Base-by-base conservation (phyloP, 1,284 basidiomycete species). In the Cerioporus squamosus region DNA sequence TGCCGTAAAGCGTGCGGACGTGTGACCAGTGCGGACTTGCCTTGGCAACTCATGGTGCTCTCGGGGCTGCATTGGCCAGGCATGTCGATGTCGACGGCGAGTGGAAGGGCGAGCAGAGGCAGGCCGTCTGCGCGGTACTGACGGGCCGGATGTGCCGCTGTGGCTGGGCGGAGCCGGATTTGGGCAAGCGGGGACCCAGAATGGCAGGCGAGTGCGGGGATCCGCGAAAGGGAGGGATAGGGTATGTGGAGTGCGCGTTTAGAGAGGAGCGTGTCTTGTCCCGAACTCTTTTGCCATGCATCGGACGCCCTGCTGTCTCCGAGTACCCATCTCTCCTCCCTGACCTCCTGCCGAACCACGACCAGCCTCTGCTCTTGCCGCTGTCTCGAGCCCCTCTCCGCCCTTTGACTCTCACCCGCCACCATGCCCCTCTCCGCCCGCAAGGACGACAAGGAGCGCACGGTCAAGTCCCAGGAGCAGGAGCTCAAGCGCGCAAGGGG, bases 401-500 rank as follows among this genome's bases (percentile, higher is more conserved):
- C 12, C 33, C 33, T 12, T 10, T 36, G 33, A 36, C 38, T 29
- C 20, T 42, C 24, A n/a, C 23, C 44, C 31, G 29, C 31, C 51
- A 18, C 23, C n/a, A 65, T 66, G 62, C 63, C 65, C 31, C 63
- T 57, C 60, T 50, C 50, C 57, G 33, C 40, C 23, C 64, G 64
- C 53, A 53, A 53, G 36, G 70, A 68, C 29, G 78, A 78, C 22
- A 80, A 81, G 33, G 73, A 75, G 3, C 78, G 81, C 23, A 47
- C 67, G n/a, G 58, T 86, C 23, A 84, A 87, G 66, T 58, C 66
- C 17, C 69, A 79, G 59, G 77, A 79, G 71, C 79, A 80, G 68
- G 79, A 80, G 74, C 81, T 84, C 46, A 90, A 90, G 70, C 81
- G 87, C 51, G 85, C 85, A n/a, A 77, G 85, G 67, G 87, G 87